Evolutionary conservation across 257 asterid genomes (phyloP), one percentile per base, ranked within the genome.

Genomic region (Leonotis leonurus): DNA sequence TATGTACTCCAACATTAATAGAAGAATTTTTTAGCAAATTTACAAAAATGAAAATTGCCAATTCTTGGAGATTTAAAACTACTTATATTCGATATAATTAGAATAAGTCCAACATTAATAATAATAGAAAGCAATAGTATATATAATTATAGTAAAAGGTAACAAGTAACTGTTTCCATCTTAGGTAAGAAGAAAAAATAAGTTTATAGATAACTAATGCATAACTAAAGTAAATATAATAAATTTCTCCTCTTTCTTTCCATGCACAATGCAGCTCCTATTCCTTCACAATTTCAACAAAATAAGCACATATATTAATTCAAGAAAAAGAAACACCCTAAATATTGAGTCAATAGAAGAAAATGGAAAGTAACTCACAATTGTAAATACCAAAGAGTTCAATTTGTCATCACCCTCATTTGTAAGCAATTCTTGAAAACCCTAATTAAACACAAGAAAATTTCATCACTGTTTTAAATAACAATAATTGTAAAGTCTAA

Each of bases 351-450:
- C n/a, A 25, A 25, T 5, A 24, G 1, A 18, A 5, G 5, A n/a
- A 51, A 25, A 13, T 8, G 18, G 1, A 16, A 17, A 4, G 2
- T 0, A 16, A 55, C 61, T 32, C 5, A 43, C 14, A 25, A n/a
- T 21, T 39, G n/a, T 7, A 5, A 43, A 9, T 8, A n/a, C 1
- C 9, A 6, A 25, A 45, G 13, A 17, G 25, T 1, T n/a, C n/a
- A 2, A 1, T 60, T 39, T 3, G 44, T n/a, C 29, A 40, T 56
- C 62, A 48, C 30, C 65, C 50, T 18, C 3, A 12, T 37, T 64
- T 13, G 50, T 25, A 29, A 72, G 33, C 68, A 60, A 21, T 2
- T 40, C 26, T 63, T 69, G 68, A 27, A 72, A 45, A 35, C 13
- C 41, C 41, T 35, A 35, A 35, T 35, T 10, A 6, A 35, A 35